Percentiles rank a stretch among this genome's conserved stretches.
These are phyloP conservation scores for Porphyrellus cyaneotinctus DNA, from an alignment of 768 basidiomycete species.

Conservation along the genomic window DNA sequence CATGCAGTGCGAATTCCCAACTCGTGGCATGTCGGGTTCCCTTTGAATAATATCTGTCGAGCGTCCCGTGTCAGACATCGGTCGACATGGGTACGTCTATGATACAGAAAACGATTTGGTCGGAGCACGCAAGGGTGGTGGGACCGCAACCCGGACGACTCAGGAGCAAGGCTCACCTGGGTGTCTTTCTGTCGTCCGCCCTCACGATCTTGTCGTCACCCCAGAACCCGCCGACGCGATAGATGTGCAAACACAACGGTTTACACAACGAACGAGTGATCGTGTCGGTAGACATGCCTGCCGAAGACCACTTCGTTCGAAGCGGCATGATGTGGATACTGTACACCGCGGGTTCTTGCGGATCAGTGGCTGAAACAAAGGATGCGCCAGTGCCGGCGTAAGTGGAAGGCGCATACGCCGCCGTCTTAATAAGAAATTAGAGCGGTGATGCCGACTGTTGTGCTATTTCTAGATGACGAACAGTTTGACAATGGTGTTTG, in stretches of 20 bases:
- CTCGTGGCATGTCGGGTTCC: slow-evolving; percentile 11
- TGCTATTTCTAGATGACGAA: no score
- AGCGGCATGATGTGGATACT: background rate
- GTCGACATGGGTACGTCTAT: background rate
- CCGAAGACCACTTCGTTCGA: background rate
- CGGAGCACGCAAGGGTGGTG: no score
- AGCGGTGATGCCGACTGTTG: no score
- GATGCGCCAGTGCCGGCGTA: background rate
- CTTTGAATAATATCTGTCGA: slow-evolving; percentile 24
- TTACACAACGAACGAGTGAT: background rate
- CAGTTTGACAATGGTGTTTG: background rate
- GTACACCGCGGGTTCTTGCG: background rate
- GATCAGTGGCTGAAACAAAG: background rate
- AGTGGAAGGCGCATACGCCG: background rate
- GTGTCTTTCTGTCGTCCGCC: slow-evolving; percentile 26
- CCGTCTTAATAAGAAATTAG: no score
- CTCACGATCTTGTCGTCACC: slow-evolving; percentile 28
- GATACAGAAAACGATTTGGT: no score
- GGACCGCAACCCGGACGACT: no score
- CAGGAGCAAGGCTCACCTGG: slow-evolving; percentile 15
- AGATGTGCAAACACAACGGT: slow-evolving; percentile 23
- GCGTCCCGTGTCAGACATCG: no score
- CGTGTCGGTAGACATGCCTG: background rate
- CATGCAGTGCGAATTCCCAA: slow-evolving; percentile 25
- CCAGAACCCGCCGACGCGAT: slow-evolving; percentile 27